phyloP scores from a whole-genome alignment of 257 asterid species.

The Solanum rostratum region DNA sequence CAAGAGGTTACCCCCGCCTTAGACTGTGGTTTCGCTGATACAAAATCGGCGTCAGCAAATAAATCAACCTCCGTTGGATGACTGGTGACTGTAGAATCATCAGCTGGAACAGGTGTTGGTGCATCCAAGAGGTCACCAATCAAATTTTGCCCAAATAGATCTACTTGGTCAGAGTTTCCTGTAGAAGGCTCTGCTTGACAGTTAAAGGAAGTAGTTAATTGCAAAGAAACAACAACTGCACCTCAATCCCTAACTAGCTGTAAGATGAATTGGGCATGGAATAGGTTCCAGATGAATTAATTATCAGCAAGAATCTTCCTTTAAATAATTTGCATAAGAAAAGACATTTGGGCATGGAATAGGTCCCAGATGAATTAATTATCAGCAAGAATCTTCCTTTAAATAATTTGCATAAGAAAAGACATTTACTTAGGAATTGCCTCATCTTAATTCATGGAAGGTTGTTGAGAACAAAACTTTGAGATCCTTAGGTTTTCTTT shows the following conservation, averaged over 20 bases:
- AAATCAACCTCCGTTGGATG: conserved; percentile 64
- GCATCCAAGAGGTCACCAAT: conserved; percentile 64
- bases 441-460: background rate
- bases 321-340: background rate
- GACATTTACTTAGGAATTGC: background rate
- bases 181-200: conserved; percentile 48
- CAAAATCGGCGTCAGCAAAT: conserved; percentile 79
- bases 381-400: background rate
- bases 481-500: background rate
- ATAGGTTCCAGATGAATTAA: background rate
- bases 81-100: conserved; percentile 24
- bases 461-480: background rate
- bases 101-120: conserved; percentile 34
- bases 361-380: background rate
- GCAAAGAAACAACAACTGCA: background rate
- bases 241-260: background rate
- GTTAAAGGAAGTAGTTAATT: background rate
- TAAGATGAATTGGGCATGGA: background rate
- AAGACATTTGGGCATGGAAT: background rate
- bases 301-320: background rate
- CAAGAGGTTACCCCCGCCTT: conserved; percentile 26
- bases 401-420: background rate
- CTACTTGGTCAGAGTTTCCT: conserved; percentile 55
- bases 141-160: conserved; percentile 69
- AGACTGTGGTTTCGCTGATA: conserved; percentile 46